Base-by-base conservation (phyloP, 257 asterid genomes). In the Solanum microdontum region DNA sequence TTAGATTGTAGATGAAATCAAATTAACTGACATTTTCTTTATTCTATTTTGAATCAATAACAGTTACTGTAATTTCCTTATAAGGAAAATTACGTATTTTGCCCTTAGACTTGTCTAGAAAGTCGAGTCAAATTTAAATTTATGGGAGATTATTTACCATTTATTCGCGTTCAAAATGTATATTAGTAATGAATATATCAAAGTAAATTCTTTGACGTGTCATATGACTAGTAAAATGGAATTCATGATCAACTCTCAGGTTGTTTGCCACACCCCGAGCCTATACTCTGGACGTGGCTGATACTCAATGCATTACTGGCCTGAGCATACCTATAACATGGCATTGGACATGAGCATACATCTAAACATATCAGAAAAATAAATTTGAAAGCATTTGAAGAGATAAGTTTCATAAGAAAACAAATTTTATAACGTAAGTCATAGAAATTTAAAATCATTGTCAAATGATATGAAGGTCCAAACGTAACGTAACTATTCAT, bases 241-340 rank as follows among this genome's bases (percentile, higher is more conserved):
- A 28, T 3, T 69, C 21, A 69, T 69, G 15, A 8, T 69, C 11
- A 28, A 69, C 5, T 30, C 17, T 14, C 13, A 8, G 4, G 23
- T 51, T 0, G 1, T 51, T 51, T 51, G 9, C 17, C 62, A 51
- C n/a, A 7, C 21, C 23, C 9, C 1, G 9, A 51, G n/a, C n/a
- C 62, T 51, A 51, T 51, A 51, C n/a, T 6, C 4, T 51, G n/a
- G 8, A 51, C 23, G 9, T 51, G n/a, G 9, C 0, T 51, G n/a
- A 51, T 6, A 51, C n/a, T 0, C 62, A 7, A 51, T 51, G 62
- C 8, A 15, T 51, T 51, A 1, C 0, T 51, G 0, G 0, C 62
- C 4, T 51, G 62, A 51, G 62, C 23, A 17, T 17, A 51, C 62
- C 62, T 51, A 51, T 51, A 51, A 15, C 62, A 17, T 51, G 62